These are phyloP conservation scores for Metschnikowia henanensis DNA, from an alignment of 805 yeast genomes.

Conservation along the genomic window DNA sequence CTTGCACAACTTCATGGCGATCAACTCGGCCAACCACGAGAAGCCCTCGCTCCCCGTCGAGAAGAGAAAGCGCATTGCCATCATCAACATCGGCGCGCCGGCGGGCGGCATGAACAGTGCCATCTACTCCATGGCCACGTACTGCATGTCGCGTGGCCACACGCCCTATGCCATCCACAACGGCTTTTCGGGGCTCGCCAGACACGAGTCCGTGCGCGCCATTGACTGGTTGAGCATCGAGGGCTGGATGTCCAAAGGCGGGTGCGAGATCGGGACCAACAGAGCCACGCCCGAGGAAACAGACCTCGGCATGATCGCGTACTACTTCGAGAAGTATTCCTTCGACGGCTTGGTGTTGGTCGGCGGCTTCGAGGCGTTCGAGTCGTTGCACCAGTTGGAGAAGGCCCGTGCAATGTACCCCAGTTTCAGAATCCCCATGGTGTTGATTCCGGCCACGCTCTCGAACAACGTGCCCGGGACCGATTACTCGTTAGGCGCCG, in stretches of 20 bases:
- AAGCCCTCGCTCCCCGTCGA: constrained; percentile 47
- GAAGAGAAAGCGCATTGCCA: constrained; percentile 72
- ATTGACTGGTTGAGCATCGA: constrained; percentile 84
- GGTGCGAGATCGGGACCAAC: constrained; percentile 97
- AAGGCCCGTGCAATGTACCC: constrained; percentile 62
- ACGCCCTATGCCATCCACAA: constrained; percentile 86
- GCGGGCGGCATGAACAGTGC: constrained; percentile 97
- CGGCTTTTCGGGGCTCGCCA: constrained; percentile 88
- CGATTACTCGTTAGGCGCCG: constrained; percentile 74
- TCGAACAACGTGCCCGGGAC: constrained; percentile 84
- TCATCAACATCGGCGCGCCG: constrained; percentile 94
- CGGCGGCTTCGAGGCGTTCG: constrained; percentile 83
- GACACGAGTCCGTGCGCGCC: constrained; percentile 80
- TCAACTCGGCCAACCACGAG: constrained; percentile 41
- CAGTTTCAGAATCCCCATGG: constrained; percentile 74
- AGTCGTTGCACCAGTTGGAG: constrained; percentile 67
- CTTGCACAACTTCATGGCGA: constrained; percentile 57
- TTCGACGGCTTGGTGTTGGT: constrained; percentile 72
- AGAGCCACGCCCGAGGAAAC: constrained; percentile 74
- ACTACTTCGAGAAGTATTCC: constrained; percentile 63
- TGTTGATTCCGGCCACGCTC: constrained; percentile 75
- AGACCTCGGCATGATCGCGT: constrained; percentile 68
- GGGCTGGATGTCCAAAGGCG: constrained; percentile 88
- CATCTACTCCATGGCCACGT: constrained; percentile 84
- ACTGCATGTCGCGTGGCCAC: constrained; percentile 89